Evolutionary conservation across 2,329 filamentous ascomycete genomes (phyloP).

Genomic region (Arthrobotrys entomopaga): DNA sequence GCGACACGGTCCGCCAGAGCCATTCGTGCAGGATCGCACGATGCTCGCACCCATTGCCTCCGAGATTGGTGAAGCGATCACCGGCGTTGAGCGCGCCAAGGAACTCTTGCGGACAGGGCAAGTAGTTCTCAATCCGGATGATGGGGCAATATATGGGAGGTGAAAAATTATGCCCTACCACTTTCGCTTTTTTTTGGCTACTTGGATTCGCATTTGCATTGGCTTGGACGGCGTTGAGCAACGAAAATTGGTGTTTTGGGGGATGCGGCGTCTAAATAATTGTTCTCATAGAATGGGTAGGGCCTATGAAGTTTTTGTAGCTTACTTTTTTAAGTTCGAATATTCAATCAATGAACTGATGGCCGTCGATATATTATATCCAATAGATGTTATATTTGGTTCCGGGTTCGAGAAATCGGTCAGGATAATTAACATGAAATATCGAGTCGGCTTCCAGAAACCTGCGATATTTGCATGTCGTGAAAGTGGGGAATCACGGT

Average conservation of each 20-base stretch:
- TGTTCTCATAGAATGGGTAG: background rate
- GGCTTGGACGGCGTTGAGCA: background rate
- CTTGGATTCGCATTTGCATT: background rate
- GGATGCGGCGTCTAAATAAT: background rate
- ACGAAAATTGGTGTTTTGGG: background rate
- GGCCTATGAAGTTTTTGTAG: no score
- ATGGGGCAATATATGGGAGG: constrained; percentile 34
- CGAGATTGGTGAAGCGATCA: constrained; percentile 30
- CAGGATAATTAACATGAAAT: background rate
- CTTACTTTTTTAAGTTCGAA: no score
- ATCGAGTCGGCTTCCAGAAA: background rate
- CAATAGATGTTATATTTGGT: background rate
- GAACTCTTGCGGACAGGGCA: constrained; percentile 29
- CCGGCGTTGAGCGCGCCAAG: constrained; percentile 42
- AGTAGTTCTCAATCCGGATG: constrained; percentile 38
- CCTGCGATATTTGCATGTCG: background rate
- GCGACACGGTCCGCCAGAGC: constrained; percentile 52
- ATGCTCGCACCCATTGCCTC: constrained; percentile 56
- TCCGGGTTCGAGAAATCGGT: constrained; percentile 39
- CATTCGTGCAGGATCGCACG: constrained; percentile 51
- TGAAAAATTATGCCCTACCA: constrained; percentile 8
- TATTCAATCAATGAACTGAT: no score
- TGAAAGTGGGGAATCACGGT: constrained; percentile 54
- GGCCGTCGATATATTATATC: no score
- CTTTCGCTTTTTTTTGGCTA: constrained; percentile 9